These are phyloP conservation scores for Haematococcus lacustris DNA, from an alignment of 139 green algal species.

Conservation along the genomic window DNA sequence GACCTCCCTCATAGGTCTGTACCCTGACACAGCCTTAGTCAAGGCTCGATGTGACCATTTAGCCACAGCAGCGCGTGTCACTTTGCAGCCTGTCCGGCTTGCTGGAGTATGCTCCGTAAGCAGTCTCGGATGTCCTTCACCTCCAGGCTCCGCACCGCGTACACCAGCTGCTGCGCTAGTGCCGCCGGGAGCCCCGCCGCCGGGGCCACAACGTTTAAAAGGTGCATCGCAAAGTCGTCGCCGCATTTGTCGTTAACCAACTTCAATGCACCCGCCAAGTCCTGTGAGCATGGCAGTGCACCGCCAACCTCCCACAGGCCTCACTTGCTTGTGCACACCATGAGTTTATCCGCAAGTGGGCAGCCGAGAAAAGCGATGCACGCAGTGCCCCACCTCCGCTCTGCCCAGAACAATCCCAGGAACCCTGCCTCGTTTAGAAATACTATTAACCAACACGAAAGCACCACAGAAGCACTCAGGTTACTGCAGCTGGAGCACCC, in stretches of 20 bases:
- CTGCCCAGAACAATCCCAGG: background rate
- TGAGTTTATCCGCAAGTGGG: background rate
- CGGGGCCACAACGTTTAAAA: conserved; percentile 42
- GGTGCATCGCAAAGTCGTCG: conserved; percentile 41
- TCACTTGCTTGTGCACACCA: background rate
- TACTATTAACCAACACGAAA: conserved; percentile 1
- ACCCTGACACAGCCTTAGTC: too few relatives aligned
- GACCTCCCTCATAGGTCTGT: too few relatives aligned
- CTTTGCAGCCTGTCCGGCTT: too few relatives aligned
- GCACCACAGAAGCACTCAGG: background rate
- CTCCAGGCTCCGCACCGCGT: conserved; percentile 39
- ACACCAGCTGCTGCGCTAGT: conserved; percentile 46
- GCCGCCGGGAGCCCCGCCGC: conserved; percentile 27
- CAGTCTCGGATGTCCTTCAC: conserved; percentile 51
- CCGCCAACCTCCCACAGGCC: background rate
- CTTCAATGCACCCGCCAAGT: conserved; percentile 44
- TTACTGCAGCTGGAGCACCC: too few relatives aligned
- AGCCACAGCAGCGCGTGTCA: too few relatives aligned
- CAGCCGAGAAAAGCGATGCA: background rate
- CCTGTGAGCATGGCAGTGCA: background rate
- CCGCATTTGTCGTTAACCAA: conserved; percentile 36
- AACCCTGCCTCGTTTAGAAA: background rate
- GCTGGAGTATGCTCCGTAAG: conserved; percentile 35
- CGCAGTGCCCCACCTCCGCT: background rate
- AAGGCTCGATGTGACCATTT: too few relatives aligned